Base-by-base conservation (phyloP, 192 early-diverging fungal species). In the Rhizophagus sp. region DNA sequence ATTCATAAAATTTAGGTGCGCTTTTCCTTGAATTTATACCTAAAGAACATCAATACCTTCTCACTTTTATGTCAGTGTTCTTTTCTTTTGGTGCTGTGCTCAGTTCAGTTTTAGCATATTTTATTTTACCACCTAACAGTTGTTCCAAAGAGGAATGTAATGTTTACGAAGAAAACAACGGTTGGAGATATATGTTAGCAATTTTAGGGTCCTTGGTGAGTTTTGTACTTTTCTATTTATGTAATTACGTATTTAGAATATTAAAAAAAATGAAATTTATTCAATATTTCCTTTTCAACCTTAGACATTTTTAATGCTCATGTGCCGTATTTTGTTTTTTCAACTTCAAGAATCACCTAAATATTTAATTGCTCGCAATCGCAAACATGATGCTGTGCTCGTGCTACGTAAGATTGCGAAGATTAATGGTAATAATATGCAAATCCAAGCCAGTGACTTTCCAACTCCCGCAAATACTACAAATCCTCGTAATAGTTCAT, bases 11-110 rank as follows among this genome's bases (percentile, higher is more conserved):
- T 66, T 66, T 82, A 90, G 94, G 94, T 15, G 90, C 94, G 36
- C 82, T 97, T 19, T 97, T 95, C 70, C 88, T 97, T 5, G 95
- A 97, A 86, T 96, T 95, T 73, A 86, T 94, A 41, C 96, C 96
- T 30, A 87, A 90, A 66, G 88, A 91, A 71, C 88, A 94, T 73
- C 94, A 94, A 74, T 90, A 94, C 76, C 84, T 96, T 57, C 85
- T 97, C 81, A 97, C 95, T 0, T 88, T 97, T 63, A 87, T 97
- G 77, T 95, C 93, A 7, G 86, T 95, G 12, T 96, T 97, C 70
- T 97, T 94, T 72, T 94, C 96, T 1, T 84, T 94, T 68, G 96
- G 95, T 4, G 92, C 94, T 19, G 90, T 95, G 33, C 74, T 95
- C 34, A 83, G 93, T 9, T 93, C 94, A 0, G 57, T 91, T 1